phyloP scores from a whole-genome alignment of 2,329 filamentous ascomycete genomes.

The Lasiodiplodia hormozganensis region DNA sequence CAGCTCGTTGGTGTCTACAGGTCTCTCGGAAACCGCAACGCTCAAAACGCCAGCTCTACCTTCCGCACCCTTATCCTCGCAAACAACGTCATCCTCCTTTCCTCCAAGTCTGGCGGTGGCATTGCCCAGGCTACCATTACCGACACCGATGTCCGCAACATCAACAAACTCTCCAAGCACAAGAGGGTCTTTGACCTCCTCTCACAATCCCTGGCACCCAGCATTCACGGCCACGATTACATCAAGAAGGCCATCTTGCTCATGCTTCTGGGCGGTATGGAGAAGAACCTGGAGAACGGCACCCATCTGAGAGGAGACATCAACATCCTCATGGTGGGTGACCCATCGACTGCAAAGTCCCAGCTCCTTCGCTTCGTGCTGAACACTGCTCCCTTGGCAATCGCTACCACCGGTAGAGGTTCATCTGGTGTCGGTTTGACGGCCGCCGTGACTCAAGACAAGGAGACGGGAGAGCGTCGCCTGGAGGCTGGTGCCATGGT shows the following conservation, averaged over 20 bases:
- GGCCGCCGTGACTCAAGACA: conserved; percentile 93
- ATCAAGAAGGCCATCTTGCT: conserved; percentile 98
- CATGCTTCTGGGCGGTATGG: conserved; percentile 93
- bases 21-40: conserved; percentile 92
- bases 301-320: conserved; percentile 98
- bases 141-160: conserved; percentile 96
- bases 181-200: conserved; percentile 91
- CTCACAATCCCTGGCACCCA: conserved; percentile 92
- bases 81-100: conserved; percentile 93
- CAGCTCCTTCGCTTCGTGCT: conserved; percentile 95
- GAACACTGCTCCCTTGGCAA: conserved; percentile 94
- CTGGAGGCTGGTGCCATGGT: conserved; percentile 99
- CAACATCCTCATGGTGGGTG: conserved; percentile 98
- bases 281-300: conserved; percentile 98
- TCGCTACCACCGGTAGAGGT: conserved; percentile 94
- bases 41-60: conserved; percentile 85
- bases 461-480: conserved; percentile 93
- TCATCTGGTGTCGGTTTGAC: conserved; percentile 98
- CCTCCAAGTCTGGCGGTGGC: conserved; percentile 93
- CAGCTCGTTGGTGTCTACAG: conserved; percentile 97
- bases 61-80: conserved; percentile 95
- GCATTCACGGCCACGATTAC: conserved; percentile 95
- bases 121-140: conserved; percentile 92
- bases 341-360: conserved; percentile 98
- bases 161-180: conserved; percentile 96